phyloP scores from a whole-genome alignment of 1,284 basidiomycete species.

The Leccinum griseonigrum region DNA sequence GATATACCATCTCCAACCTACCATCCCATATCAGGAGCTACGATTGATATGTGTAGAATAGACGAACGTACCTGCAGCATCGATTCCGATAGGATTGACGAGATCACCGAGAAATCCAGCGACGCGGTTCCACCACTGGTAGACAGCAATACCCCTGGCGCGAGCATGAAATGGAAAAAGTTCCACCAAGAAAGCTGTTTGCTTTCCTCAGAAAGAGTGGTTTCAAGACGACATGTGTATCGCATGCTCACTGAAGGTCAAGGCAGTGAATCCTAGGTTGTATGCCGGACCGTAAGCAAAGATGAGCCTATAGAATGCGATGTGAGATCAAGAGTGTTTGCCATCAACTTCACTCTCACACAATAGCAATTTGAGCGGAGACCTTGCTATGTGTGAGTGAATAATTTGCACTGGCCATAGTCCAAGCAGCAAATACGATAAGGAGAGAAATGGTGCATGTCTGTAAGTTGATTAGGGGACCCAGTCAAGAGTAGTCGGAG shows the following conservation, averaged over 20 bases:
- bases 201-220: neutral
- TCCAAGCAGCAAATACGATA: slow-evolving; percentile 14
- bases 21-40: neutral
- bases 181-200: slow-evolving; percentile 23
- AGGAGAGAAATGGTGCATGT: slow-evolving; percentile 13
- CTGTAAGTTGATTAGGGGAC: slow-evolving; percentile 1
- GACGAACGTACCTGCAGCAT: neutral
- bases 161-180: slow-evolving; percentile 25
- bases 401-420: slow-evolving; percentile 15
- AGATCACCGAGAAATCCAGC: neutral
- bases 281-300: slow-evolving; percentile 9
- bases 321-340: neutral
- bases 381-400: slow-evolving; percentile 1
- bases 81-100: neutral
- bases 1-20: slow-evolving; percentile 10
- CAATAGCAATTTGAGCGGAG: slow-evolving; percentile 5
- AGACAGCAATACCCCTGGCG: slow-evolving; percentile 18
- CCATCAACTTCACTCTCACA: slow-evolving; percentile 1
- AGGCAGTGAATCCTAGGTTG: neutral
- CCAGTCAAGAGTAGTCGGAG: neutral
- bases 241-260: slow-evolving; percentile 2
- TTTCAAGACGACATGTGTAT: neutral
- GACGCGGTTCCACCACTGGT: neutral
- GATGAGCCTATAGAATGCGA: slow-evolving; percentile 7
- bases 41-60: neutral